A percentile compares a stretch with the other conserved stretches of the same genome.
These are phyloP conservation scores for Microcyclospora pomicola DNA, from an alignment of 2,329 filamentous ascomycete species.

Conservation along the genomic window DNA sequence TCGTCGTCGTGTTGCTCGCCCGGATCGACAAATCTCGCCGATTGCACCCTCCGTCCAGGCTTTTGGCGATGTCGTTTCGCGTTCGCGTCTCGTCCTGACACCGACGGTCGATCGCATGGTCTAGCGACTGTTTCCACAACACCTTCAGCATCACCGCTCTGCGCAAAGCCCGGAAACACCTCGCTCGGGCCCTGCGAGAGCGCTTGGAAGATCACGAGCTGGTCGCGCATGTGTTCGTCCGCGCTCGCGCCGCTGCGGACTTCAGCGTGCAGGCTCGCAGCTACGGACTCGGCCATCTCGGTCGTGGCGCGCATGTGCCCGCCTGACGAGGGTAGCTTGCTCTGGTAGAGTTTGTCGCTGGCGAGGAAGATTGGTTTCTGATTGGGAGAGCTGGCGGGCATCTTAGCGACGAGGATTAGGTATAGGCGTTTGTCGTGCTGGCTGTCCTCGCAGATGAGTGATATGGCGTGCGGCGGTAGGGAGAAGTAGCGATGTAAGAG, in stretches of 20 bases:
- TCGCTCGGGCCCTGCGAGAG: constrained; percentile 32
- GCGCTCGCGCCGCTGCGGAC: constrained; percentile 35
- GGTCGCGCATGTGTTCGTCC: constrained; percentile 44
- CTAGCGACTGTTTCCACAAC: too few species aligned
- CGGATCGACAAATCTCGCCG: too few species aligned
- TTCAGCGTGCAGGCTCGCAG: constrained; percentile 32
- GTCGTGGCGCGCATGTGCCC: constrained; percentile 5
- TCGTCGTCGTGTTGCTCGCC: too few species aligned
- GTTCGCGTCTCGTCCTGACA: too few species aligned
- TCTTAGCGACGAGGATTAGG: constrained; percentile 40
- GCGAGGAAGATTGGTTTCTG: constrained; percentile 30
- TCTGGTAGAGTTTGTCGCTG: constrained; percentile 36
- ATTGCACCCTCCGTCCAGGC: too few species aligned
- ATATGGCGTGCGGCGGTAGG: not conserved
- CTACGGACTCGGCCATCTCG: constrained; percentile 31
- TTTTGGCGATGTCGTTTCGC: too few species aligned
- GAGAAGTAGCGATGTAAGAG: not conserved
- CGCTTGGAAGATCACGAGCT: constrained; percentile 46
- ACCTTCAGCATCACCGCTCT: constrained; percentile 7
- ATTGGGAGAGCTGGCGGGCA: constrained; percentile 14
- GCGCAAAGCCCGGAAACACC: constrained; percentile 13
- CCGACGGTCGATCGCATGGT: too few species aligned
- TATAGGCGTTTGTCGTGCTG: constrained; percentile 28
- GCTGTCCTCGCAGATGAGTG: constrained; percentile 11
- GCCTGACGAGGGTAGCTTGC: constrained; percentile 15